phyloP scores from a whole-genome alignment of 257 asterid species.

The Scutellaria minor region DNA sequence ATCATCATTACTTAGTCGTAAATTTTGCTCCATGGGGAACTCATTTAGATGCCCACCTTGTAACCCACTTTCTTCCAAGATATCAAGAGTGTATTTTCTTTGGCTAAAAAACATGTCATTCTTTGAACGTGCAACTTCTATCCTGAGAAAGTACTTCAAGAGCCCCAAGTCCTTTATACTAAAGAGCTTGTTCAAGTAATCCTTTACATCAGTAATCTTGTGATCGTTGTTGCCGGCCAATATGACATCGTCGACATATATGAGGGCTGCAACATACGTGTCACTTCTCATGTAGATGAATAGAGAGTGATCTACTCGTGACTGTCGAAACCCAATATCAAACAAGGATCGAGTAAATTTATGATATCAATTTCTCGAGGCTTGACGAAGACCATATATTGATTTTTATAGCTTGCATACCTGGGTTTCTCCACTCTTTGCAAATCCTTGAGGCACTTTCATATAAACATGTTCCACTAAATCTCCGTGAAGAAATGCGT shows the following conservation, averaged over 20 bases:
- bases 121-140: no score
- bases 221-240: neutral
- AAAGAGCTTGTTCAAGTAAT: neutral
- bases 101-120: no score
- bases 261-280: neutral
- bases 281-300: neutral
- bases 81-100: no score
- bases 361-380: neutral
- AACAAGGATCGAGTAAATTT: neutral
- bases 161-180: no score
- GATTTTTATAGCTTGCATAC: neutral
- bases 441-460: neutral
- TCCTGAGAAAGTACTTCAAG: no score
- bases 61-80: no score
- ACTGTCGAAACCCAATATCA: neutral
- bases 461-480: neutral
- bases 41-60: no score
- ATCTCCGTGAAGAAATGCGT: no score
- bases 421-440: neutral
- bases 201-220: no score
- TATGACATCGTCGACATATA: neutral
- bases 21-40: no score
- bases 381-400: neutral
- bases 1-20: no score
- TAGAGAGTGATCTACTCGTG: neutral